These are phyloP conservation scores for Populus nigra DNA, from an alignment of 345 rosid species.

Conservation along the genomic window DNA sequence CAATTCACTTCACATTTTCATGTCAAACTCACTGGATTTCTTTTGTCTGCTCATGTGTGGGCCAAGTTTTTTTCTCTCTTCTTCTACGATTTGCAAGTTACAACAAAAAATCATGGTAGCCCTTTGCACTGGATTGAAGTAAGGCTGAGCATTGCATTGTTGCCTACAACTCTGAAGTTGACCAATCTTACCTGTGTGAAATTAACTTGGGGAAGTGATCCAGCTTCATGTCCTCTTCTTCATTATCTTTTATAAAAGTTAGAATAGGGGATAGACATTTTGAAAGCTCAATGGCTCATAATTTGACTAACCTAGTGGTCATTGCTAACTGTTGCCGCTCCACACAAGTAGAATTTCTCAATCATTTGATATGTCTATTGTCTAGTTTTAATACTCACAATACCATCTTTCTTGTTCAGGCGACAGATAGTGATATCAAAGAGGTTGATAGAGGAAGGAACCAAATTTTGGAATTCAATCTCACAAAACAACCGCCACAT, in stretches of 20 bases:
- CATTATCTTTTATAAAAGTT: slow-evolving; percentile 6
- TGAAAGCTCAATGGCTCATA: background rate
- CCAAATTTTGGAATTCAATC: slow-evolving; percentile 70
- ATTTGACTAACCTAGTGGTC: slow-evolving; percentile 12
- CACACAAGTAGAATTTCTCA: background rate
- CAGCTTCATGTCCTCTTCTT: background rate
- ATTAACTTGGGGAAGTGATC: background rate
- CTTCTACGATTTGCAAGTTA: background rate
- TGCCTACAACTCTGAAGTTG: background rate
- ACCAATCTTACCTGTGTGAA: background rate
- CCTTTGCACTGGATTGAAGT: background rate
- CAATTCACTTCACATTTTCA: background rate
- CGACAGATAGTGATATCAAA: slow-evolving; percentile 69
- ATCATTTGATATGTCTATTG: background rate
- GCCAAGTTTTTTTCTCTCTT: background rate
- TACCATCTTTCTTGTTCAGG: slow-evolving; percentile 39
- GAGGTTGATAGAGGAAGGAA: slow-evolving; percentile 87
- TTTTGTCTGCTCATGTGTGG: background rate
- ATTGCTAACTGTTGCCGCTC: background rate
- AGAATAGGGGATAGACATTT: background rate
- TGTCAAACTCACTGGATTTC: background rate
- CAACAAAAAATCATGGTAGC: background rate
- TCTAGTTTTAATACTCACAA: background rate
- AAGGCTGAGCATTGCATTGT: background rate
- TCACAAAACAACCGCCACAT: slow-evolving; percentile 59